Evolutionary conservation across 1,284 basidiomycete genomes (phyloP), one percentile per base, ranked within the genome.

Genomic region (Meira miltonrushii): DNA sequence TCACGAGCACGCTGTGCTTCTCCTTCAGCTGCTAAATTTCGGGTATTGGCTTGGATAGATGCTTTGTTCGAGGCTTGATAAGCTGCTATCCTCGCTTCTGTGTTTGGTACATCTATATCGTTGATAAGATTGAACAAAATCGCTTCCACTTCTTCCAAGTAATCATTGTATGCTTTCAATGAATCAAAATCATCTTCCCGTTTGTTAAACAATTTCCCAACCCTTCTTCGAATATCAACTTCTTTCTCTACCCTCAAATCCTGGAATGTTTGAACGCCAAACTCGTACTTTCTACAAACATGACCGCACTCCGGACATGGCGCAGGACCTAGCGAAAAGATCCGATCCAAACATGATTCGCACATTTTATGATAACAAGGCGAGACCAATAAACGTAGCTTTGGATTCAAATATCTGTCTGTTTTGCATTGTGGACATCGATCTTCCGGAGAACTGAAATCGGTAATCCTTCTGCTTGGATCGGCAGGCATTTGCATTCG

Each of bases 371-470:
- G 95, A 80, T 97, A 99, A 79, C 95, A 99, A 85, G 73, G 75
- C 74, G 92, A 93, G 63, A 99, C 93, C 58, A 98, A 84, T 49
- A 99, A 82, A 44, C 94, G 86, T 25, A 99, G 82, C 72, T 92
- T 92, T 13, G 92, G 92, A 74, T 97, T 96, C 63, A 97, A 82
- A 78, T 95, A 97, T 59, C 95, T 83, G 77, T 98, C 95, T 39
- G 91, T 94, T 79, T 92, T 92, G 83, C 95, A 98, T 8, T 96
- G 87, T 0, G 95, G 94, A 81, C 95, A 99, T 76, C 91, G 87
- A 79, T 99, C 95, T 25, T 76, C 74, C 5, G 66, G 55, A 1
- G 75, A 73, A 33, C 62, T 57, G 33, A 15, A 49, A 37, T 53
- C 46, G 12, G 23, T 12, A 25, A 48, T 48, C 21, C 46, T 48